Conservation (phyloP, 345 rosid genomes). For the Citrus inodora region DNA sequence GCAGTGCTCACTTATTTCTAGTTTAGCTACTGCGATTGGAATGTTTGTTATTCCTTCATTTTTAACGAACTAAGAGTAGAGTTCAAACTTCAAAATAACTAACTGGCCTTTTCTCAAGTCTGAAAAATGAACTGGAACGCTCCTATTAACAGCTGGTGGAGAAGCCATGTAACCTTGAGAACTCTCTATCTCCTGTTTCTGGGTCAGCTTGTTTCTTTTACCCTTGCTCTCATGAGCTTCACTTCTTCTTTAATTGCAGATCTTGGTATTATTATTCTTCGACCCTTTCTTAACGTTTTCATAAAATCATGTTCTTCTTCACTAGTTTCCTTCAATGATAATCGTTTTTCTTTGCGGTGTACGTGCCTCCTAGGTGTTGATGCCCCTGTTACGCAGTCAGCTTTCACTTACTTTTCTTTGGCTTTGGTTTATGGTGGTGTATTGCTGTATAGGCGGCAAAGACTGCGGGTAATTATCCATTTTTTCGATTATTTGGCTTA, state of each 20-base stretch:
- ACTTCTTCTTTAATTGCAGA: conserved; percentile 47
- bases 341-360: not conserved
- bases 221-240: conserved; percentile 43
- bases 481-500: too few relatives aligned
- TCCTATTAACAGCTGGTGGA: conserved; percentile 23
- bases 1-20: too few relatives aligned
- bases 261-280: conserved; percentile 36
- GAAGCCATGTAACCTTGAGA: conserved; percentile 19
- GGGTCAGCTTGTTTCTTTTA: conserved; percentile 49
- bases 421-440: conserved; percentile 49
- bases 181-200: conserved; percentile 38
- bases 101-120: not conserved
- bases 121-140: conserved; percentile 7
- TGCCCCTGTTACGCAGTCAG: conserved; percentile 52
- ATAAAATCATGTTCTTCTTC: not conserved
- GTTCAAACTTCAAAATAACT: too few relatives aligned
- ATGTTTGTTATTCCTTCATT: too few relatives aligned
- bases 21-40: too few relatives aligned
- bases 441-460: conserved; percentile 40
- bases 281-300: not conserved
- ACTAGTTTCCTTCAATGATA: not conserved
- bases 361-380: conserved; percentile 41
- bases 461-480: conserved; percentile 25
- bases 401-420: conserved; percentile 36
- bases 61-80: too few relatives aligned